Percentiles rank a stretch among this genome's conserved stretches.
Evolutionary conservation across 1,284 basidiomycete genomes (phyloP).

Genomic region (Mycocalia duriaeana): DNA sequence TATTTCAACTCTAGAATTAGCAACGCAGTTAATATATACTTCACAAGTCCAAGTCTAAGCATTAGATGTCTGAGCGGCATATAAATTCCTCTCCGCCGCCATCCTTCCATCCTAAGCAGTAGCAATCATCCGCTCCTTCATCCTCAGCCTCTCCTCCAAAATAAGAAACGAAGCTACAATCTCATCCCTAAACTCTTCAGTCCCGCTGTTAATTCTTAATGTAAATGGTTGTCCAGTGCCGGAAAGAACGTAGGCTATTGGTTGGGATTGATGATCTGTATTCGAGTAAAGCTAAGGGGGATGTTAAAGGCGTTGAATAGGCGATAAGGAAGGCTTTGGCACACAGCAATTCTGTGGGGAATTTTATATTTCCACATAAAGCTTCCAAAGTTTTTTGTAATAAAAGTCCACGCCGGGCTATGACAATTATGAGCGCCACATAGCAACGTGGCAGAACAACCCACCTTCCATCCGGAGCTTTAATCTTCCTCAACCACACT

Average conservation of each 20-base stretch:
- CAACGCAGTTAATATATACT: no score
- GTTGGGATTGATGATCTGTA: not conserved
- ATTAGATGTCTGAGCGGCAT: no score
- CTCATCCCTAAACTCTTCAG: constrained; percentile 7
- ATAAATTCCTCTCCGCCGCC: no score
- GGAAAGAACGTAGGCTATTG: not conserved
- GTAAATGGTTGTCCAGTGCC: not conserved
- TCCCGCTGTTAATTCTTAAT: constrained; percentile 3
- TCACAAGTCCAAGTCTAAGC: no score
- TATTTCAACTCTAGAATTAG: no score
- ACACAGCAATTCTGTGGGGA: constrained; percentile 8
- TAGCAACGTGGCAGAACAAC: constrained; percentile 1
- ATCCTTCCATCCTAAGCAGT: not conserved
- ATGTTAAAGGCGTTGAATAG: not conserved
- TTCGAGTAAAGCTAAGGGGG: not conserved
- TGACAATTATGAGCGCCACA: not conserved
- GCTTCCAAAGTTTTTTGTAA: not conserved
- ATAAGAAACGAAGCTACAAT: constrained; percentile 13
- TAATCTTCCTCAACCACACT: constrained; percentile 14
- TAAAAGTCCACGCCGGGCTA: not conserved
- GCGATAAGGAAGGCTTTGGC: not conserved
- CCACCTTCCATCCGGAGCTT: constrained; percentile 9
- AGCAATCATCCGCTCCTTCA: not conserved
- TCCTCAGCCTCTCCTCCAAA: constrained; percentile 8
- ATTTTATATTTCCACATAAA: not conserved